These are phyloP conservation scores for Colletotrichum liaoningense DNA, from an alignment of 2,329 filamentous ascomycete genomes.

Conservation along the genomic window DNA sequence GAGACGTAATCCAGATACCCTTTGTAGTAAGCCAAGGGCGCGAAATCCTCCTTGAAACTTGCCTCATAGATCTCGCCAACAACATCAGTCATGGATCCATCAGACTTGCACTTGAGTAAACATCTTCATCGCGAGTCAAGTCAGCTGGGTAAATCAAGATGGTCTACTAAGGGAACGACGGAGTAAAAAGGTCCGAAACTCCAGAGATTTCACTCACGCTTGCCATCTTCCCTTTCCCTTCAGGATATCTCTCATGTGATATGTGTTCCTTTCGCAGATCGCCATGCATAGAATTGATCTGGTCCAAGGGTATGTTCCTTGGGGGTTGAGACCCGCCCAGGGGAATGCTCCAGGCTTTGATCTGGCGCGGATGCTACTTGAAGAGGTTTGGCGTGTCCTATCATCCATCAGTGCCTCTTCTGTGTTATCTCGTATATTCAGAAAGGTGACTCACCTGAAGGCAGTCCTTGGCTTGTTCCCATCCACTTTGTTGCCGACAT, in stretches of 20 bases:
- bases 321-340: background rate
- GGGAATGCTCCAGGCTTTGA: background rate
- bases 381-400: background rate
- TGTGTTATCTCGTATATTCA: too few species aligned
- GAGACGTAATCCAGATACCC: background rate
- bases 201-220: background rate
- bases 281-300: background rate
- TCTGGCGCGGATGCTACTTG: background rate
- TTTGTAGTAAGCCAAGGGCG: background rate
- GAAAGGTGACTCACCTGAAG: background rate
- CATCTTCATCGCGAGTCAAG: background rate
- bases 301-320: background rate
- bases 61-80: background rate
- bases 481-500: background rate
- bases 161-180: background rate
- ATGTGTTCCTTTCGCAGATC: background rate
- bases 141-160: background rate
- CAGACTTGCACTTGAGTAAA: background rate
- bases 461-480: background rate
- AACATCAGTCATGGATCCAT: background rate
- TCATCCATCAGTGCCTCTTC: background rate
- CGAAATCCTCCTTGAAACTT: background rate
- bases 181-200: background rate
- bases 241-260: background rate
- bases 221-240: background rate